Conservation (phyloP, 768 basidiomycete species). For the Roridomyces roridus region DNA sequence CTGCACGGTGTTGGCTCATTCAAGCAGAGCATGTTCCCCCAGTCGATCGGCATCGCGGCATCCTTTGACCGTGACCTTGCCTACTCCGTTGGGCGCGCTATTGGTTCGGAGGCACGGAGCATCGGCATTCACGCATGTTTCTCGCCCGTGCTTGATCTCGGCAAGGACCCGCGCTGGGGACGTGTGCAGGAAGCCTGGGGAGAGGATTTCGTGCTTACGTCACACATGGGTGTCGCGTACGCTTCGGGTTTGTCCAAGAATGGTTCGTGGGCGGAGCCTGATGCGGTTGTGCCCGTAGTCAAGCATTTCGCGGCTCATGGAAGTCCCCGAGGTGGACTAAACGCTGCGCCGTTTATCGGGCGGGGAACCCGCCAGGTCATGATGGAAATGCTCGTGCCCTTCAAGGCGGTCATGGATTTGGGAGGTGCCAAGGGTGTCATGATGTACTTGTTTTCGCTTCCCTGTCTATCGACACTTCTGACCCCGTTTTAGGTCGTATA, state of each 20-base stretch:
- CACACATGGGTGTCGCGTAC: constrained; percentile 32
- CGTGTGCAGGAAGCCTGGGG: constrained; percentile 31
- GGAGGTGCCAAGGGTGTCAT: constrained; percentile 31
- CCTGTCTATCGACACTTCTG: background rate
- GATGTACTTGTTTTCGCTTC: constrained; percentile 23
- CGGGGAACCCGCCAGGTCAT: constrained; percentile 28
- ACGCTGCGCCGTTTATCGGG: constrained; percentile 30
- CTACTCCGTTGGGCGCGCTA: constrained; percentile 29
- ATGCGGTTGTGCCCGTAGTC: constrained; percentile 32
- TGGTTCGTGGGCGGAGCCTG: constrained; percentile 29
- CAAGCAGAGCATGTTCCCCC: constrained; percentile 33
- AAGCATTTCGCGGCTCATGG: constrained; percentile 36
- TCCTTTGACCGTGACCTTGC: constrained; percentile 27
- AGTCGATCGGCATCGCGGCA: constrained; percentile 28
- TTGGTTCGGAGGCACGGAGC: constrained; percentile 30
- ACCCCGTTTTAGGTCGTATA: constrained; percentile 26
- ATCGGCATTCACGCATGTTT: constrained; percentile 33
- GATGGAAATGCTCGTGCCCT: constrained; percentile 32
- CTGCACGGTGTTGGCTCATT: constrained; percentile 33
- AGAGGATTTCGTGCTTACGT: constrained; percentile 31
- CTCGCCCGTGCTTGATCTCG: constrained; percentile 32
- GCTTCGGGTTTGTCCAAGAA: constrained; percentile 33
- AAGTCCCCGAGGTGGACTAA: constrained; percentile 29
- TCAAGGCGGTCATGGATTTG: constrained; percentile 30
- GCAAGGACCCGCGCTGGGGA: constrained; percentile 34